Evolutionary conservation across 352 stramenopile genomes (phyloP), one percentile per base, ranked within the genome.

Genomic region (Phytophthora cactorum): DNA sequence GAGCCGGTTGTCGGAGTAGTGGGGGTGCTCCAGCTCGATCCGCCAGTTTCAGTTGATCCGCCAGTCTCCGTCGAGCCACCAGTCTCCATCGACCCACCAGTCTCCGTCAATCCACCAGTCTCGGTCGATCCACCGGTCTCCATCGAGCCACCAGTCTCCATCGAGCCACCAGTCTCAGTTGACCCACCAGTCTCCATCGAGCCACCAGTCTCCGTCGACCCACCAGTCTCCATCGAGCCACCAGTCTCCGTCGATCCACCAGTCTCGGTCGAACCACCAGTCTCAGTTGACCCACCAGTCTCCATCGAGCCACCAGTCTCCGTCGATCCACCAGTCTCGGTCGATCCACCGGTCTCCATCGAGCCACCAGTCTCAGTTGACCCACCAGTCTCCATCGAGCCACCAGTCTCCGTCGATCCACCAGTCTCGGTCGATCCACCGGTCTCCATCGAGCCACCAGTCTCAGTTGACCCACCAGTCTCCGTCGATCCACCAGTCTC

Each of bases 11-110:
- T 53, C 5, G 59, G 36, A 28, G 59, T 70, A 27, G 63, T 55
- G 22, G 64, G 64, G 6, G 64, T 68, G 45, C 51, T 68, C 65
- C 51, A 63, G n/a, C 36, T 66, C 56, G 65, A 72, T 7, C 65
- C 65, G 2, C 51, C 54, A 46, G 56, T 65, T 10, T 55, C 56
- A n/a, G 8, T 51, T 1, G 63, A 70, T 10, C 25, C 49, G 0
- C 17, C 17, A 22, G 17, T 22, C 17, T 22, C 17, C 17, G 17
- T n/a, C n/a, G n/a, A n/a, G n/a, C n/a, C n/a, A n/a, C n/a, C n/a
- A n/a, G n/a, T n/a, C n/a, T n/a, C n/a, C n/a, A n/a, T 27, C 1
- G 63, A 70, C 0, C 41, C 53, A 31, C 34, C 53, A 1, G 61
- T 44, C 7, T 54, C 22, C 1, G 39, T 22, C 9, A 10, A 45